phyloP scores from a whole-genome alignment of 768 basidiomycete species.

The Russula ochroleuca region DNA sequence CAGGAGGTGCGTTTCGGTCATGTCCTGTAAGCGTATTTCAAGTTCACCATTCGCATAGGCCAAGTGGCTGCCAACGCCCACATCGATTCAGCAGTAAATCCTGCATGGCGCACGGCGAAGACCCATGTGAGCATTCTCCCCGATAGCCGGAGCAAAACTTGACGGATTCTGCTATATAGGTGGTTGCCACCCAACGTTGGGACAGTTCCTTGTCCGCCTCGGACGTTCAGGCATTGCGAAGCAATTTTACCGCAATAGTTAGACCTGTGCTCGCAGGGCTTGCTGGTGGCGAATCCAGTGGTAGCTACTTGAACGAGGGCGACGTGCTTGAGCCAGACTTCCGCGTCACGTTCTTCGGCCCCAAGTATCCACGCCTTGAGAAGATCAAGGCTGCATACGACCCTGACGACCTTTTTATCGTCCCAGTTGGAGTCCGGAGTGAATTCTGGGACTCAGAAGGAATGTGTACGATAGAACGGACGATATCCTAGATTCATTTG shows the following conservation, averaged over 20 bases:
- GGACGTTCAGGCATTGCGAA: constrained; percentile 28
- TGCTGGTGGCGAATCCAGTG: constrained; percentile 32
- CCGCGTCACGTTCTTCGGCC: constrained; percentile 37
- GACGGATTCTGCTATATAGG: not conserved
- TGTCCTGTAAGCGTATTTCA: too few relatives aligned
- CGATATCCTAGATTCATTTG: not conserved
- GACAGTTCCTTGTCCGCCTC: not conserved
- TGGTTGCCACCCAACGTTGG: constrained; percentile 6
- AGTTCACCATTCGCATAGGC: constrained; percentile 26
- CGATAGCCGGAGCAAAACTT: not conserved
- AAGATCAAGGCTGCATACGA: constrained; percentile 35
- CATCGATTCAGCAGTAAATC: constrained; percentile 35
- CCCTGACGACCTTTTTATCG: constrained; percentile 37
- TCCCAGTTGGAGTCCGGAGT: constrained; percentile 34
- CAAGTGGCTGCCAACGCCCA: constrained; percentile 37
- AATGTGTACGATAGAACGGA: constrained; percentile 27
- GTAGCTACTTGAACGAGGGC: constrained; percentile 38
- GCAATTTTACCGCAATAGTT: constrained; percentile 29
- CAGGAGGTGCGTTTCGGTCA: constrained; percentile 4
- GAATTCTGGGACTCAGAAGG: constrained; percentile 36
- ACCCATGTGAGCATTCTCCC: constrained; percentile 33
- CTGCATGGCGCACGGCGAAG: constrained; percentile 39
- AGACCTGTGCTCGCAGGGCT: constrained; percentile 33
- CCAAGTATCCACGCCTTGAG: constrained; percentile 35
- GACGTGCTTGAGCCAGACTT: constrained; percentile 35